Percentiles rank a stretch among this genome's conserved stretches.
Evolutionary conservation across 352 stramenopile species (phyloP).

Genomic region (Pythium aphanidermatum): DNA sequence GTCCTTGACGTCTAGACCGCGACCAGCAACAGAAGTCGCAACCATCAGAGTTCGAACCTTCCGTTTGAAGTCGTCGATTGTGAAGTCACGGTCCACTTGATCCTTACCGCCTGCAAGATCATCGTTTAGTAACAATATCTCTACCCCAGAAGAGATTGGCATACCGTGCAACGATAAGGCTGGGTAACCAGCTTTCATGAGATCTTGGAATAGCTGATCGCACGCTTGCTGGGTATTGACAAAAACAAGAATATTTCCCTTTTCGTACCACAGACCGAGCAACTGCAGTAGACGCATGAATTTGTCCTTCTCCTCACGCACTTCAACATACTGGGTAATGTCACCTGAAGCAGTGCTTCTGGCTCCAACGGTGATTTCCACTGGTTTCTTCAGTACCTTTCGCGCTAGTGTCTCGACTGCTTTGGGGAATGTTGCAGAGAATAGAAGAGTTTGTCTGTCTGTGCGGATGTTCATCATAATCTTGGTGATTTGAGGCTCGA

Average conservation of each 20-base stretch:
- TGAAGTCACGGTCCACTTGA: conserved; percentile 98
- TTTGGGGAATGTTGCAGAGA: conserved; percentile 97
- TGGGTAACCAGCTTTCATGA: conserved; percentile 95
- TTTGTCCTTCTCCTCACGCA: conserved; percentile 98
- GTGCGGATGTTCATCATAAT: conserved; percentile 92
- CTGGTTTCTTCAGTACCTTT: conserved; percentile 90
- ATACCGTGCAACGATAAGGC: conserved; percentile 96
- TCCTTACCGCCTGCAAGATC: conserved; percentile 93
- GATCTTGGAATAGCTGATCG: conserved; percentile 96
- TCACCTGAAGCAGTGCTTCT: conserved; percentile 94
- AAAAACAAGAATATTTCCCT: conserved; percentile 98
- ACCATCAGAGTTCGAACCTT: conserved; percentile 91
- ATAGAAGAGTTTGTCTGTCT: conserved; percentile 93
- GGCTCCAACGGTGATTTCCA: conserved; percentile 97
- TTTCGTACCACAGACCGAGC: conserved; percentile 95
- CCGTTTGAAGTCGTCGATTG: conserved; percentile 98
- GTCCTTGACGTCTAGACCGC: conserved; percentile 98
- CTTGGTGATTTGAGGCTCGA: conserved; percentile 98
- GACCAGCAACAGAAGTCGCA: conserved; percentile 94
- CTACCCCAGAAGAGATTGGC: conserved; percentile 11
- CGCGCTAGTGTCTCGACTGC: conserved; percentile 87
- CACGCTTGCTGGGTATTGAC: conserved; percentile 98
- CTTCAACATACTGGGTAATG: conserved; percentile 98
- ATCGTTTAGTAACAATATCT: too few species aligned
- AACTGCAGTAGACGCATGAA: conserved; percentile 98